These are phyloP conservation scores for Elsinoe batatas DNA, from an alignment of 2,329 filamentous ascomycete genomes.

Conservation along the genomic window DNA sequence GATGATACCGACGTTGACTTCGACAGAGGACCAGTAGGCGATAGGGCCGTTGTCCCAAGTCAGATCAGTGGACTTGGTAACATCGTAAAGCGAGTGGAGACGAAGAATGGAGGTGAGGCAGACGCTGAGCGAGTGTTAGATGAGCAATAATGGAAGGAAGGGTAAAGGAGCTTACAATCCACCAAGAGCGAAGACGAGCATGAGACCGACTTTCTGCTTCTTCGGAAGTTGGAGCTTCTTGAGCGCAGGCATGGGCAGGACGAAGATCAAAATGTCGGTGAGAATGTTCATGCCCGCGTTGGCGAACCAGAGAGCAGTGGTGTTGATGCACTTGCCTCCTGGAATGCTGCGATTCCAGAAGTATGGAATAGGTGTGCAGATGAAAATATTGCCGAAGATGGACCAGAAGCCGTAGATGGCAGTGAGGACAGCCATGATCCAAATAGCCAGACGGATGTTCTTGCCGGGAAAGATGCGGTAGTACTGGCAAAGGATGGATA, in stretches of 20 bases:
- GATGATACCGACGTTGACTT: conserved; percentile 29
- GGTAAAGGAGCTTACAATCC: conserved; percentile 20
- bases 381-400: conserved; percentile 31
- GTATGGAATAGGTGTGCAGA: conserved; percentile 33
- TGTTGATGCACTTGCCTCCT: conserved; percentile 30
- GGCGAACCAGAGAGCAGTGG: conserved; percentile 35
- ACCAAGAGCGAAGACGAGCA: conserved; percentile 28
- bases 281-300: conserved; percentile 29
- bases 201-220: conserved; percentile 26
- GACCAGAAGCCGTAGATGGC: conserved; percentile 24
- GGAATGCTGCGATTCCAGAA: conserved; percentile 31
- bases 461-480: conserved; percentile 37
- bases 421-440: conserved; percentile 25
- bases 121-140: conserved; percentile 15
- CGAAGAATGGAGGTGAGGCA: conserved; percentile 27
- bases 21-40: conserved; percentile 28
- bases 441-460: conserved; percentile 27
- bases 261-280: conserved; percentile 28
- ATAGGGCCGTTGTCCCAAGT: conserved; percentile 25
- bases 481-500: conserved; percentile 40
- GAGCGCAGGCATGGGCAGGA: conserved; percentile 27
- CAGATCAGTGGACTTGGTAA: conserved; percentile 21
- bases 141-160: no score
- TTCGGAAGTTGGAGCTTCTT: conserved; percentile 26
- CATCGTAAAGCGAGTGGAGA: conserved; percentile 22